phyloP scores from a whole-genome alignment of 208 protist species.

The Crithidia bombi region DNA sequence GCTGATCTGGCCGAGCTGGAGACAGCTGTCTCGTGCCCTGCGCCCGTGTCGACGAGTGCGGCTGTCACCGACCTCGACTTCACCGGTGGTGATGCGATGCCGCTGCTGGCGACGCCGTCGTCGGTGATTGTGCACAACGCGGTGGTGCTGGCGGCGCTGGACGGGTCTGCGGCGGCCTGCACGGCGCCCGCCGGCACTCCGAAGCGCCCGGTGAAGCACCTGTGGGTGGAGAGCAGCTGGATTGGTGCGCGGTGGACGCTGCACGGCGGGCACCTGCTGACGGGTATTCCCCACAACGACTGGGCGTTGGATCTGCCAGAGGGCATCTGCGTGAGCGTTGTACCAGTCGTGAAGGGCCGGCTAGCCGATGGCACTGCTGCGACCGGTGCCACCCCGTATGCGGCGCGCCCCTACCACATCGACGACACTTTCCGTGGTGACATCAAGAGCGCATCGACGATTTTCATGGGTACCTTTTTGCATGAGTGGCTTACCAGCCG shows the following conservation, averaged over 20 bases:
- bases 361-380: neutral
- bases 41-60: neutral
- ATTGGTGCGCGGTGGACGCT: conserved; percentile 36
- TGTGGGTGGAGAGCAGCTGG: conserved; percentile 61
- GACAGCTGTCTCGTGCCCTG: neutral
- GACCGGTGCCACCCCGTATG: conserved; percentile 9
- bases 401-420: conserved; percentile 50
- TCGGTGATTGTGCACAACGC: conserved; percentile 35
- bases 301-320: conserved; percentile 43
- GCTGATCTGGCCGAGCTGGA: neutral
- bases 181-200: neutral
- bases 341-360: conserved; percentile 23
- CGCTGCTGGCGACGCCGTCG: conserved; percentile 35
- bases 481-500: conserved; percentile 37
- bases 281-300: conserved; percentile 47
- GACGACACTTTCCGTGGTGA: conserved; percentile 42
- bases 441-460: conserved; percentile 22
- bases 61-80: conserved; percentile 13
- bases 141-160: conserved; percentile 27
- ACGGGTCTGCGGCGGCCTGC: conserved; percentile 12
- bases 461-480: conserved; percentile 41
- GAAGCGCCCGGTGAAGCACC: conserved; percentile 11
- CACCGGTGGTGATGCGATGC: conserved; percentile 28
- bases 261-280: conserved; percentile 38
- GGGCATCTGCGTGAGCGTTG: conserved; percentile 40